A percentile compares a stretch with the other conserved stretches of the same genome.
Evolutionary conservation across 176 grass and related monocot species (phyloP).

Genomic region (Rhynchospora breviuscula): DNA sequence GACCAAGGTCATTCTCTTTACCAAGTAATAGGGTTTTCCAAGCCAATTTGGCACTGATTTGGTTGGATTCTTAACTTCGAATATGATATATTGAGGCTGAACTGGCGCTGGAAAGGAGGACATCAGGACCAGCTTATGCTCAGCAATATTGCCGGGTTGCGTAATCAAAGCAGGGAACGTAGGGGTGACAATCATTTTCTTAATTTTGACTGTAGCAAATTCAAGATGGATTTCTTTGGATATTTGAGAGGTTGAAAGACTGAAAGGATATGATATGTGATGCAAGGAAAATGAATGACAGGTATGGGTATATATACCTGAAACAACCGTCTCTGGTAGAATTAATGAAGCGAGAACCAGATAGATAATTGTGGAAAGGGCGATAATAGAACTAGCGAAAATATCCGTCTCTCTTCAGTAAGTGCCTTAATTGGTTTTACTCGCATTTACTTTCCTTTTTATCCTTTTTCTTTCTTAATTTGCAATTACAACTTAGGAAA

Average conservation of each 20-base stretch:
- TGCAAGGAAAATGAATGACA: neutral
- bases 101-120: neutral
- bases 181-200: neutral
- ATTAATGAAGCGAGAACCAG: neutral
- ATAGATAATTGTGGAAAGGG: neutral
- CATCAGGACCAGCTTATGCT: neutral
- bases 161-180: neutral
- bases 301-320: neutral
- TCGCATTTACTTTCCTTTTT: no score
- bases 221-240: neutral
- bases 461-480: no score
- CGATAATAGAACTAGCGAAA: neutral
- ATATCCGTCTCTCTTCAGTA: no score
- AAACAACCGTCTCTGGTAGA: neutral
- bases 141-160: neutral
- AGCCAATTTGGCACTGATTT: neutral
- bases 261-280: neutral
- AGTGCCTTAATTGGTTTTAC: no score
- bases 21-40: neutral
- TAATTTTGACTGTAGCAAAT: neutral
- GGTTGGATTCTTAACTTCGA: neutral
- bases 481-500: no score
- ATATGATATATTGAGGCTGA: neutral
- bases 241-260: neutral
- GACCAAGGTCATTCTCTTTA: neutral